phyloP scores from a whole-genome alignment of 495 filamentous ascomycete genomes.

The Aspergillus haitiensis region DNA sequence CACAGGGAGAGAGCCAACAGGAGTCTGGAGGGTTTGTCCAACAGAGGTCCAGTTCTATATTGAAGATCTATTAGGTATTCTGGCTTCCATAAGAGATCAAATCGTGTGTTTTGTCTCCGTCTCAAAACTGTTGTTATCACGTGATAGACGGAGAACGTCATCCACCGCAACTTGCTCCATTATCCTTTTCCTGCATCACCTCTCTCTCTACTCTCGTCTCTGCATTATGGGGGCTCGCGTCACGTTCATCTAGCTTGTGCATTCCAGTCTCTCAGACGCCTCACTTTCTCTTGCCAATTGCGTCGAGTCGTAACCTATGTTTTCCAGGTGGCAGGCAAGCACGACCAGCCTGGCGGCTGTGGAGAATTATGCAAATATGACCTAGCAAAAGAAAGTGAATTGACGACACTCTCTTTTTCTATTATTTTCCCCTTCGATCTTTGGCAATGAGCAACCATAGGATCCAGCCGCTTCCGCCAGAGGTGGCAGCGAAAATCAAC shows the following conservation, averaged over 20 bases:
- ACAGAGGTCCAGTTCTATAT: too few relatives aligned
- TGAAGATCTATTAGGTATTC: too few relatives aligned
- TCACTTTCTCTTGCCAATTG: too few relatives aligned
- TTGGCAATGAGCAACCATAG: conserved; percentile 28
- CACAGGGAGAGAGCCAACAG: too few relatives aligned
- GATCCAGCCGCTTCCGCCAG: conserved; percentile 70
- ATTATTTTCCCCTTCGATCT: conserved; percentile 19
- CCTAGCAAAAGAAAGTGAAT: not conserved
- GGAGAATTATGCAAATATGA: conserved; percentile 11
- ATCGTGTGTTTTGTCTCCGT: too few relatives aligned
- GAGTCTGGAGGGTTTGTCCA: too few relatives aligned
- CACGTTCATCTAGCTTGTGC: too few relatives aligned
- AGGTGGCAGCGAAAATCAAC: conserved; percentile 82
- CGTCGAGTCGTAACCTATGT: not conserved
- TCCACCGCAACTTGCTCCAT: not conserved
- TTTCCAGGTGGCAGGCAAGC: conserved; percentile 3
- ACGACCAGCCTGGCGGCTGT: conserved; percentile 8
- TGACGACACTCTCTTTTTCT: not conserved
- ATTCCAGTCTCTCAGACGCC: too few relatives aligned
- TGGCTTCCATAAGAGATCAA: too few relatives aligned
- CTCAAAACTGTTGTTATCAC: not conserved
- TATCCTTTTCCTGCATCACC: not conserved
- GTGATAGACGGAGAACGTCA: not conserved
- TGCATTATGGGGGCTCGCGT: too few relatives aligned
- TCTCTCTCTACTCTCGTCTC: not conserved